Evolutionary conservation across 164 flowering plant species (phyloP), one percentile per base, ranked within the genome.

Genomic region (Protea cynaroides): DNA sequence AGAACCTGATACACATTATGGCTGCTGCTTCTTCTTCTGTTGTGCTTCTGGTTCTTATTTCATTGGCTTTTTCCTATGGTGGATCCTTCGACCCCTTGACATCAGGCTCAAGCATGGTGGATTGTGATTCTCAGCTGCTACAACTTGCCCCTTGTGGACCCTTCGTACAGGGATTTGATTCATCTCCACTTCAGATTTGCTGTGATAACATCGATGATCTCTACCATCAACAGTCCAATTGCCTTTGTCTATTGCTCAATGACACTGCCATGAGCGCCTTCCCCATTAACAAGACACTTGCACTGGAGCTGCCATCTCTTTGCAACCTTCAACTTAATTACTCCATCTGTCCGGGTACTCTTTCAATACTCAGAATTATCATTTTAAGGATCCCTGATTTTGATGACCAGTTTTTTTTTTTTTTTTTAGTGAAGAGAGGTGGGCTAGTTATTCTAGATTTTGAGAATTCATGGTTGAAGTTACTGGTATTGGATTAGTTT

Each of bases 171-270:
- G 96, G 93, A 29, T 43, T 68, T 1, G 46, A 64, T 21, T 63
- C 73, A 34, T 23, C 63, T 0, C 93, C 96, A 0, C 57, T 60
- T 1, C 75, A 53, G 58, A 13, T 74, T 0, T 91, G 97, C 74
- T 89, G 97, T 38, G 72, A 75, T 55, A 78, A 74, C 74, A 80
- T 91, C 57, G 57, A 40, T 7, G 78, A 70, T 36, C 65, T 87
- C 67, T 76, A 82, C 56, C 37, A 7, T 50, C 69, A 78, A 70
- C 75, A 82, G 25, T 77, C 84, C 0, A 50, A 57, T 7, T 91
- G 97, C 70, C 77, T 91, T 24, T 91, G 96, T 69, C 66, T 78
- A 19, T 61, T 88, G 70, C 81, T 87, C n/a, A 77, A 82, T 50
- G 70, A 73, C 65, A 59, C 83, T 17, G 29, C 69, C 44, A 7